Evolutionary conservation across 352 stramenopile genomes (phyloP).

Genomic region (Globisporangium sylvaticum): DNA sequence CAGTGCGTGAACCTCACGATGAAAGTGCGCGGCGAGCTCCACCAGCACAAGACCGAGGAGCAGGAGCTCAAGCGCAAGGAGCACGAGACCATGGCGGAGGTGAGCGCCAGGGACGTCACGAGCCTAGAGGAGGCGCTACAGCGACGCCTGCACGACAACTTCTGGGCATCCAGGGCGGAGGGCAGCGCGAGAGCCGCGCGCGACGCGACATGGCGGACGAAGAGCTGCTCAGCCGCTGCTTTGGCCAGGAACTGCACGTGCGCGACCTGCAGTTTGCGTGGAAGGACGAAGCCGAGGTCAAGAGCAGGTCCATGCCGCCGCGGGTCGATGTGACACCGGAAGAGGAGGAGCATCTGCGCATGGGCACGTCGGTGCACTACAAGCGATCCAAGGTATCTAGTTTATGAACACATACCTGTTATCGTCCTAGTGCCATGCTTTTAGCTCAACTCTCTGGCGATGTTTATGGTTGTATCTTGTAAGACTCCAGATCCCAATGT

Average conservation of each 20-base stretch:
- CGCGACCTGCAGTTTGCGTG: conserved; percentile 30
- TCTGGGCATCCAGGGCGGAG: conserved; percentile 64
- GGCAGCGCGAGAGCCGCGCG: conserved; percentile 27
- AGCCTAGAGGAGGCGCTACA: conserved; percentile 33
- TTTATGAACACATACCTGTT: too few relatives aligned
- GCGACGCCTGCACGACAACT: conserved; percentile 38
- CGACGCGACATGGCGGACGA: conserved; percentile 37
- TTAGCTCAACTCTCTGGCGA: conserved; percentile 1
- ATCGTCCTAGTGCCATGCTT: too few relatives aligned
- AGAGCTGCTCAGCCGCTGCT: conserved; percentile 30
- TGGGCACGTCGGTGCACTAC: conserved; percentile 16
- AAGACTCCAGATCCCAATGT: conserved; percentile 51
- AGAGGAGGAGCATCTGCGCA: conserved; percentile 10
- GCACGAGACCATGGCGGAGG: conserved; percentile 24
- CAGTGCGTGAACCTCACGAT: conserved; percentile 33
- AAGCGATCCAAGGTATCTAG: conserved; percentile 11
- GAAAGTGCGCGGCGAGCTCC: conserved; percentile 15
- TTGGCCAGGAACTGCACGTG: conserved; percentile 23
- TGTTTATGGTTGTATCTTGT: background rate
- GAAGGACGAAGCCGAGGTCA: conserved; percentile 27
- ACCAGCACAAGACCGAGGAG: conserved; percentile 20
- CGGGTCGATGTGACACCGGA: background rate
- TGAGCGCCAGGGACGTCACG: conserved; percentile 31
- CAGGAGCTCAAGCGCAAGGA: conserved; percentile 23
- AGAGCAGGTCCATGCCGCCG: background rate